Evolutionary conservation across 495 filamentous ascomycete genomes (phyloP).

Genomic region (Rhypophila decipiens): DNA sequence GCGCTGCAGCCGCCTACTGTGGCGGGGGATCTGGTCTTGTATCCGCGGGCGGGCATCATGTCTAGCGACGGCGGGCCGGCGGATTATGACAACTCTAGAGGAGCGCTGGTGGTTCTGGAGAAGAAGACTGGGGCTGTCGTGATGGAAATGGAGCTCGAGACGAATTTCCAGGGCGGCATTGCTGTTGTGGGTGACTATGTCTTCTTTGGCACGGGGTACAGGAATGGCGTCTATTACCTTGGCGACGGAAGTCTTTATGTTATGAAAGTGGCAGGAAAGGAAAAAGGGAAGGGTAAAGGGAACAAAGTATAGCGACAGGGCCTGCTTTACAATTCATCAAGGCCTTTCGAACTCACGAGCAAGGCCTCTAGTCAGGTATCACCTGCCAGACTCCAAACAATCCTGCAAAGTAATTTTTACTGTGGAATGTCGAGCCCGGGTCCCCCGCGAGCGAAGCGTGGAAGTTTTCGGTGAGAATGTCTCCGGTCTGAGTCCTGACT

Average conservation of each 20-base stretch:
- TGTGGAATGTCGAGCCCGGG: too few relatives aligned
- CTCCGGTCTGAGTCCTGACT: too few relatives aligned
- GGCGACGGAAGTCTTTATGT: not conserved
- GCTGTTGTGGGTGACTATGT: constrained; percentile 4
- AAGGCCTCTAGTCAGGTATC: too few relatives aligned
- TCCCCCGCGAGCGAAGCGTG: too few relatives aligned
- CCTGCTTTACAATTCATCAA: too few relatives aligned
- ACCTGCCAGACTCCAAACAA: too few relatives aligned
- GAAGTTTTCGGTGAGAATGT: too few relatives aligned
- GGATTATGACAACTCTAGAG: not conserved
- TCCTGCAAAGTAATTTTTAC: too few relatives aligned
- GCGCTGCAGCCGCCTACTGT: constrained; percentile 19
- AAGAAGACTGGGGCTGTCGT: not conserved
- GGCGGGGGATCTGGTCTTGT: constrained; percentile 25
- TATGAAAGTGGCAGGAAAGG: not conserved
- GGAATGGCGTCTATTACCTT: not conserved
- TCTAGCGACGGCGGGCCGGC: not conserved
- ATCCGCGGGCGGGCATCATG: constrained; percentile 5
- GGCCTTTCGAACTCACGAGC: too few relatives aligned
- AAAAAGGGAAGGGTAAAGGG: too few relatives aligned
- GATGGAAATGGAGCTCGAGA: not conserved
- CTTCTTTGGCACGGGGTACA: constrained; percentile 7
- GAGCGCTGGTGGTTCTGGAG: not conserved
- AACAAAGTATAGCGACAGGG: too few relatives aligned
- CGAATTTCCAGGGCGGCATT: constrained; percentile 1